Base-by-base conservation (phyloP, 371 early-diverging fungal species). In the Mucor indicus region DNA sequence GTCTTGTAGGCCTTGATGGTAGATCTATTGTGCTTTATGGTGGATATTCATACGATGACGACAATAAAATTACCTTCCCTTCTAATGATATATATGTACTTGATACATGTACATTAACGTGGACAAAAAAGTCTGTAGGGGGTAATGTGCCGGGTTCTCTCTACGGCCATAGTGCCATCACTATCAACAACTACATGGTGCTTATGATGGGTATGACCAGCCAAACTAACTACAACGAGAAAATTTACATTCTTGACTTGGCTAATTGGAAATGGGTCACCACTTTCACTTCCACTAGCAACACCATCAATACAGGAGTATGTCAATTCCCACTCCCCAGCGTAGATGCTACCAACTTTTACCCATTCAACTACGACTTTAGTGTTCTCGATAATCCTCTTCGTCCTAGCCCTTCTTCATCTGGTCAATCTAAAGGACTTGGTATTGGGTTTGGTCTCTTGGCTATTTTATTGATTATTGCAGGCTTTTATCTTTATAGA, bases 11-110 rank as follows among this genome's bases (percentile, higher is more conserved):
- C n/a, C 56, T 67, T 12, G 71, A 71, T 58, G 67, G 69, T 8
- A 56, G 53, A 39, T 71, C 71, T 0, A 61, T 75, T 45, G 67
- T 71, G 0, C 44, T 68, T 3, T 75, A 64, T 48, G 75, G 75
- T 15, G 75, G 75, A 4, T 54, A 52, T 17, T 21, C 41, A 19
- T 15, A 23, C 6, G 22, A 16, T 16, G 32, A 35, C 35, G 13
- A 17, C 11, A 16, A 17, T 10, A 17, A 16, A 11, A 39, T 32
- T 16, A 35, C 38, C 2, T 25, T 44, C 24, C 44, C 44, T 6
- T 22, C 31, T 12, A 35, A 44, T 27, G 61, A 70, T 41, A 43
- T 75, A 0, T 75, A 61, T 35, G 48, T 69, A 1, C 48, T 75
- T 4, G 68, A 75, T 41, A 67, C 70, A 4, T 75, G 70, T 24